Base-by-base conservation (phyloP, 1,284 basidiomycete species). In the Ustilago curta region DNA sequence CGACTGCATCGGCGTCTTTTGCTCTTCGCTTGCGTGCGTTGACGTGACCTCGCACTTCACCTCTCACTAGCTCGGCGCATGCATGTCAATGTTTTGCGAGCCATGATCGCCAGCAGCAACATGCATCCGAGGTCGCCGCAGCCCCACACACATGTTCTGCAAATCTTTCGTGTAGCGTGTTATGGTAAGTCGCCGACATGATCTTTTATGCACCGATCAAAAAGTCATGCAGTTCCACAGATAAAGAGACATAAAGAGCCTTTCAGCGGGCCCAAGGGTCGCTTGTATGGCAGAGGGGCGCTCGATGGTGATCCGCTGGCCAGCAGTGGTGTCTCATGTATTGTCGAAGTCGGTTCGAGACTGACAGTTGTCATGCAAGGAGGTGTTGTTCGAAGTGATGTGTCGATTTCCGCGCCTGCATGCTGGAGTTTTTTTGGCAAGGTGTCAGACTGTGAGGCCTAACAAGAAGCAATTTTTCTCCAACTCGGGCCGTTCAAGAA, bases 331-430 rank as follows among this genome's bases (percentile, higher is more conserved):
- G 25, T 23, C 29, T 29, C 16, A 19, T 19, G 47, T 4, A 32
- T 27, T 18, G 47, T 19, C 27, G 29, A 48, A n/a, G 47, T 29
- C 47, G 1, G n/a, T 48, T 19, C 31, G 9, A 29, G 29, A 7
- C 18, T 48, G 47, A 48, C 47, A 29, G 27, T 48, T 27, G 47
- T 37, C n/a, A 48, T 48, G 47, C 47, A 48, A 48, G 47, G 47
- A 31, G 47, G 27, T 31, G 47, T n/a, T 31, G 47, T 31, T 42
- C 40, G 6, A 31, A 35, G n/a, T 35, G 31, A 37, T 50, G 49
- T 37, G 49, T 50, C 49, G 19, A 18, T 23, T 48, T 48, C 29
- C 47, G 47, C 47, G 12, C 35, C 12, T 8, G 35, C 27, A 31
- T 19, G 35, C 14, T 48, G n/a, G 8, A 9, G n/a, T 47, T 29